A percentile compares a stretch with the other conserved stretches of the same genome.
Evolutionary conservation across 2,329 filamentous ascomycete species (phyloP).

Genomic region (Ampelomyces quisqualis): DNA sequence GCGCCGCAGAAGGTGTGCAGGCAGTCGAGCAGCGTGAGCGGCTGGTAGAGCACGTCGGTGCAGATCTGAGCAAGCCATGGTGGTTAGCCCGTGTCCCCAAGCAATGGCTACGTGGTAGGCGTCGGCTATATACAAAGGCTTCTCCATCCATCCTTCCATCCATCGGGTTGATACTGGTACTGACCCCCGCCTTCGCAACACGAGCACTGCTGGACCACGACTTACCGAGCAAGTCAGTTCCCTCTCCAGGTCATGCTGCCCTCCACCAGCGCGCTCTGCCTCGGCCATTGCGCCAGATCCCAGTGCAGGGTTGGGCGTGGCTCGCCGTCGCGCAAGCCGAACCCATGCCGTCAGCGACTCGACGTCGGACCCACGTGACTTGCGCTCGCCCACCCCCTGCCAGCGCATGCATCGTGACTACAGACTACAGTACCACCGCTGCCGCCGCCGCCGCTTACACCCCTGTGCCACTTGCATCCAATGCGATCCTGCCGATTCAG

Average conservation of each 20-base stretch:
- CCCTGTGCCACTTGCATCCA: too few species aligned
- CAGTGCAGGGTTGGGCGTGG: neutral
- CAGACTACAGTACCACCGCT: too few species aligned
- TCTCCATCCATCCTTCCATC: too few species aligned
- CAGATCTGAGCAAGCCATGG: constrained; percentile 72
- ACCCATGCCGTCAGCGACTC: constrained; percentile 19
- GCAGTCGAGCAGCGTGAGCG: constrained; percentile 87
- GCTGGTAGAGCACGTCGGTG: constrained; percentile 90
- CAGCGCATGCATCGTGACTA: constrained; percentile 21
- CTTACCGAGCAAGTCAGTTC: constrained; percentile 93
- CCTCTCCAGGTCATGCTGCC: constrained; percentile 74
- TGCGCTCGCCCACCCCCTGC: constrained; percentile 14
- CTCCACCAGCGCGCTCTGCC: constrained; percentile 41
- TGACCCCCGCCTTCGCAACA: constrained; percentile 14
- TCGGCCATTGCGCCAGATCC: constrained; percentile 35
- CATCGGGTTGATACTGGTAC: neutral
- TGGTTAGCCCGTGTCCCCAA: constrained; percentile 26
- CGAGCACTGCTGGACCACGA: constrained; percentile 35
- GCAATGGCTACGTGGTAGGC: too few species aligned
- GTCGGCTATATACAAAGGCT: too few species aligned
- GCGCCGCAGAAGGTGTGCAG: constrained; percentile 95
- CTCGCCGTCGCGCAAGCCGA: too few species aligned
- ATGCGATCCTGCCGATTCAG: too few species aligned
- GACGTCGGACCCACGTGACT: too few species aligned
- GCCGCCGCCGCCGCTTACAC: too few species aligned